Evolutionary conservation across 257 asterid genomes (phyloP), one percentile per base, ranked within the genome.

Genomic region (Solanum clarkiae): DNA sequence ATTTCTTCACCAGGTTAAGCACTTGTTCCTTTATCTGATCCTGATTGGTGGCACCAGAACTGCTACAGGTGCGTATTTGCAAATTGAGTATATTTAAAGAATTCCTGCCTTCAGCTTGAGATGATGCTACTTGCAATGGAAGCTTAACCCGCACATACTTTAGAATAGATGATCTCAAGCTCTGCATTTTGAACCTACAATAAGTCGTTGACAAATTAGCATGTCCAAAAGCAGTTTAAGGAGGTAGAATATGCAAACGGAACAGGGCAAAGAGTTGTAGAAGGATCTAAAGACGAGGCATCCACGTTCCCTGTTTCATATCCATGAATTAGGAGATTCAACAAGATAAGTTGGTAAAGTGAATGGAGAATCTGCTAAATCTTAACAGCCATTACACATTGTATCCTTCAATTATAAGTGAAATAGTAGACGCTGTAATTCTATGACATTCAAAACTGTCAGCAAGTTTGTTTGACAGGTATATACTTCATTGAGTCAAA

Each of bases 1-100:
- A 94, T 88, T 90, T 94, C 94, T 94, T 92, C 55, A 94, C 96
- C 89, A 94, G 88, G 66, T 60, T 36, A 85, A 93, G 86, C 24
- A 94, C 96, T 60, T 90, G 91, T 84, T 88, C 90, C 87, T 89
- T 81, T 84, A 93, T 88, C 84, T 89, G 89, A 81, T 91, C 94
- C 71, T 85, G 86, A 85, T 83, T 15, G 53, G 79, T 79, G 87
- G 62, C 85, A 45, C 90, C 81, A 60, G 84, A 84, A 8, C 86
- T 57, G 90, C 90, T 91, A 86, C 87, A 89, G 1, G 85, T 20
- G 70, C 88, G 88, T 77, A 88, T 75, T 45, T 81, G 91, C 75
- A 80, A 89, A 83, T 51, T 68, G 87, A 85, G 80, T 68, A 87
- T 32, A 65, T 29, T 85, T 72, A 55, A 83, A 69, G 69, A 87